A percentile compares a stretch with the other conserved stretches of the same genome.
Evolutionary conservation across 495 filamentous ascomycete genomes (phyloP).

Genomic region (Aspergillus taichungensis): DNA sequence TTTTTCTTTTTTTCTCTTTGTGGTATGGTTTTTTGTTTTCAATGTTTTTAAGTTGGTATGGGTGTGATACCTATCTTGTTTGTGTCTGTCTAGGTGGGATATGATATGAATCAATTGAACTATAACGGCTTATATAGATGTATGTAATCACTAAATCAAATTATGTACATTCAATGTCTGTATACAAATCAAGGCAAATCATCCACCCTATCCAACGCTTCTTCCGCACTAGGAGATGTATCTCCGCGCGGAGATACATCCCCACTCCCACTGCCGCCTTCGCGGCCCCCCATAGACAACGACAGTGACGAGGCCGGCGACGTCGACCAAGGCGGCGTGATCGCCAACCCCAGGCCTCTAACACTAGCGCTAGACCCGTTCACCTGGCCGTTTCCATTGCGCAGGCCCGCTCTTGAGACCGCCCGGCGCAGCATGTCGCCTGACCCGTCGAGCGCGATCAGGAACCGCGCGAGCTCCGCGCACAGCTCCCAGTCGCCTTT

Average conservation of each 20-base stretch:
- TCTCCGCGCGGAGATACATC: no score
- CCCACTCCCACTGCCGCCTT: no score
- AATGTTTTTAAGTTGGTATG: not conserved
- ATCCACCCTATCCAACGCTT: constrained; percentile 16
- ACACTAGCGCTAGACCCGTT: constrained; percentile 23
- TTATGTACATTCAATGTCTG: constrained; percentile 3
- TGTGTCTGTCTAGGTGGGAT: not conserved
- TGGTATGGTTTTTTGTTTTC: not conserved
- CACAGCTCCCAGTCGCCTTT: constrained; percentile 95
- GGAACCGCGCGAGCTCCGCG: constrained; percentile 85
- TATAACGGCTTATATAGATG: constrained; percentile 1
- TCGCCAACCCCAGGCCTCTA: constrained; percentile 33
- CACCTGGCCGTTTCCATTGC: constrained; percentile 18
- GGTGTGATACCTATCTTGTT: not conserved
- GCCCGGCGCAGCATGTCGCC: constrained; percentile 75
- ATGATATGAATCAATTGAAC: constrained; percentile 3
- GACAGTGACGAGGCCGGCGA: constrained; percentile 26
- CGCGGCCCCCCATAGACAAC: not conserved
- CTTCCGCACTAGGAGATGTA: not conserved
- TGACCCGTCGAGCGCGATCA: constrained; percentile 82
- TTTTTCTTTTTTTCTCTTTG: not conserved
- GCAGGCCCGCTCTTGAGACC: constrained; percentile 56
- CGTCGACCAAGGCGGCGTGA: constrained; percentile 30
- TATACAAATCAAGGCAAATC: constrained; percentile 10
- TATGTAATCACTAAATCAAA: not conserved